Percentiles rank a stretch among this genome's conserved stretches.
These are phyloP conservation scores for Sugiyamaella smithiae DNA, from an alignment of 805 yeast genomes.

Conservation along the genomic window DNA sequence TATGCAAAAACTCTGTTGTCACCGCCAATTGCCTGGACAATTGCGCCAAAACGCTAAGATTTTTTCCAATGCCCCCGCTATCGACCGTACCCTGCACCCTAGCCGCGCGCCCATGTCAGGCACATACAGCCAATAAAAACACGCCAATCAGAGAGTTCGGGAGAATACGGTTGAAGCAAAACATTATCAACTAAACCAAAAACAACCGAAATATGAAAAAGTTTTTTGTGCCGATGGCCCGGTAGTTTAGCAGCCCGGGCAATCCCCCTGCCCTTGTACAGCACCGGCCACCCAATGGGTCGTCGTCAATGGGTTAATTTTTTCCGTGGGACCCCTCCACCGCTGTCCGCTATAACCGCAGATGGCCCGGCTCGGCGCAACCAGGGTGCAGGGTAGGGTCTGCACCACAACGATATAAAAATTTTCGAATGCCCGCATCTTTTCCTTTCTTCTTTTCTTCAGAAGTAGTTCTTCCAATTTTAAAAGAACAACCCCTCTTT, in stretches of 20 bases:
- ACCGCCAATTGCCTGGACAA: too few species aligned
- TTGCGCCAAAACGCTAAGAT: too few species aligned
- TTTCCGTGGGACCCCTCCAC: not conserved
- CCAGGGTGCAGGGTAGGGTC: slow-evolving; percentile 1
- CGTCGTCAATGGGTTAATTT: not conserved
- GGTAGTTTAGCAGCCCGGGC: not conserved
- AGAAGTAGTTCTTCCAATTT: slow-evolving; percentile 5
- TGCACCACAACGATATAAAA: not conserved
- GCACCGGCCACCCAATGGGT: not conserved
- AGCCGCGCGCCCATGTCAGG: slow-evolving; percentile 2
- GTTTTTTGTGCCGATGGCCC: not conserved
- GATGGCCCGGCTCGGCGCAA: slow-evolving; percentile 2
- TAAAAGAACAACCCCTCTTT: not conserved
- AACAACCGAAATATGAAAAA: not conserved
- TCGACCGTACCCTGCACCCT: too few species aligned
- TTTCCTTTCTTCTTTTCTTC: slow-evolving; percentile 3
- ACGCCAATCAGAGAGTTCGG: not conserved
- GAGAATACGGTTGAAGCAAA: not conserved
- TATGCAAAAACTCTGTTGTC: too few species aligned
- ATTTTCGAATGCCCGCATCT: slow-evolving; percentile 3
- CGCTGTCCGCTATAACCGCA: not conserved
- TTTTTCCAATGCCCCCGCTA: too few species aligned
- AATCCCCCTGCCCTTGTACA: too few species aligned
- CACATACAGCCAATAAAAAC: not conserved
- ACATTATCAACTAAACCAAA: not conserved